phyloP scores from a whole-genome alignment of 805 yeast genomes.

The Nakazawaea ernobii region DNA sequence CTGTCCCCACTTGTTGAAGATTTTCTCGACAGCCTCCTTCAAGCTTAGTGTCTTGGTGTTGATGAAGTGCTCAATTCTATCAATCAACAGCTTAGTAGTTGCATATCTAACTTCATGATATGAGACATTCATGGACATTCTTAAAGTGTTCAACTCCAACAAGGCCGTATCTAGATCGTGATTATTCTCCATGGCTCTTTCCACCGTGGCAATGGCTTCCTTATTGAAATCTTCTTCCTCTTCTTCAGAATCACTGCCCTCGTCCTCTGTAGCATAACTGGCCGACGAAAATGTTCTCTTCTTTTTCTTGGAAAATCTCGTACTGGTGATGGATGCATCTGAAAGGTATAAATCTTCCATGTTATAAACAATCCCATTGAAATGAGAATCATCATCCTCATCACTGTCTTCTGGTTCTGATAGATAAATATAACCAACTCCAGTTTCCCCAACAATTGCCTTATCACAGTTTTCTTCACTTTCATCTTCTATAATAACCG shows the following conservation, averaged over 20 bases:
- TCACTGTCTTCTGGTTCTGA: constrained; percentile 35
- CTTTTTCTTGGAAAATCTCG: constrained; percentile 32
- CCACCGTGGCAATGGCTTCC: constrained; percentile 93
- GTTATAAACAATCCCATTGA: constrained; percentile 38
- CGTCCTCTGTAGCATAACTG: constrained; percentile 25
- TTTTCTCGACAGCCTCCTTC: constrained; percentile 69
- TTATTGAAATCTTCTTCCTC: constrained; percentile 66
- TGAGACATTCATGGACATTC: constrained; percentile 96
- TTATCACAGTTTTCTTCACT: constrained; percentile 17
- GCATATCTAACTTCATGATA: constrained; percentile 90
- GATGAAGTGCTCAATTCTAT: constrained; percentile 66
- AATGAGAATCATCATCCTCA: constrained; percentile 26
- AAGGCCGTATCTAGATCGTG: constrained; percentile 93
- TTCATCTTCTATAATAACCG: constrained; percentile 3
- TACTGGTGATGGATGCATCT: constrained; percentile 48
- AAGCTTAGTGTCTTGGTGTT: constrained; percentile 71
- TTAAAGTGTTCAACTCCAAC: constrained; percentile 84
- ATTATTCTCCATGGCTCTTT: constrained; percentile 85
- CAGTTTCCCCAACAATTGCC: constrained; percentile 40
- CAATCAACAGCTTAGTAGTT: constrained; percentile 65
- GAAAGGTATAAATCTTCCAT: constrained; percentile 40
- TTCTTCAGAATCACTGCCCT: constrained; percentile 20
- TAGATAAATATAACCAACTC: constrained; percentile 42
- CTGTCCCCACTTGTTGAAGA: constrained; percentile 78
- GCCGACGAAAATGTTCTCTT: constrained; percentile 31